Percentiles rank a stretch among this genome's conserved stretches.
phyloP scores from a whole-genome alignment of 768 basidiomycete species.

The Galerina sulciceps region DNA sequence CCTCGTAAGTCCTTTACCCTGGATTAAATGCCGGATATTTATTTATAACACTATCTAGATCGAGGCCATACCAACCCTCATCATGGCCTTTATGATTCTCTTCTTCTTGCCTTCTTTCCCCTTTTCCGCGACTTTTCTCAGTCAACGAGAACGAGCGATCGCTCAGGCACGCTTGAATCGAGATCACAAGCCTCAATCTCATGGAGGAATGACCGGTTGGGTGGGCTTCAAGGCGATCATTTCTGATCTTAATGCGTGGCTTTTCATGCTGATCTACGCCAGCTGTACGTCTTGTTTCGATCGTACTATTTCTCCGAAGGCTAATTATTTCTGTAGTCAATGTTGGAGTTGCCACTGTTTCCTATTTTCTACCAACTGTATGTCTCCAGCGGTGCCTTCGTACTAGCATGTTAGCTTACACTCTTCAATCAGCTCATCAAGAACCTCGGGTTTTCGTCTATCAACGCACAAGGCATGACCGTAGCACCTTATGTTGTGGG shows the following conservation, averaged over 20 bases:
- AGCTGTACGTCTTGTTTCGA: slow-evolving; percentile 45
- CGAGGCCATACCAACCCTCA: slow-evolving; percentile 57
- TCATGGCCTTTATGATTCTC: slow-evolving; percentile 54
- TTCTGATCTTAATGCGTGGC: slow-evolving; percentile 53
- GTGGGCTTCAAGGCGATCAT: slow-evolving; percentile 57
- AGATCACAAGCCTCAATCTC: slow-evolving; percentile 60
- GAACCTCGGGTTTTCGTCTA: slow-evolving; percentile 57
- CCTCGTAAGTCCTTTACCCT: slow-evolving; percentile 36
- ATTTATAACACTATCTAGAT: slow-evolving; percentile 35
- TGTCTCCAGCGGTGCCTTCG: slow-evolving; percentile 6
- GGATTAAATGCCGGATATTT: not conserved
- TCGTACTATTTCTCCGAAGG: not conserved
- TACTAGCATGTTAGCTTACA: not conserved
- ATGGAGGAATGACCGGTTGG: slow-evolving; percentile 63
- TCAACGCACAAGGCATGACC: slow-evolving; percentile 61
- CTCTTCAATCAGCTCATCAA: slow-evolving; percentile 47
- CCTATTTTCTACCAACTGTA: slow-evolving; percentile 61
- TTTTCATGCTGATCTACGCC: slow-evolving; percentile 54
- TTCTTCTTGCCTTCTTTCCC: slow-evolving; percentile 60
- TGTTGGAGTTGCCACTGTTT: slow-evolving; percentile 58
- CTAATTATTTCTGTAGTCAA: slow-evolving; percentile 40
- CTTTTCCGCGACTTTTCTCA: slow-evolving; percentile 55
- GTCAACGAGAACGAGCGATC: slow-evolving; percentile 55
- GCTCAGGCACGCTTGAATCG: slow-evolving; percentile 59
- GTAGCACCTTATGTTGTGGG: slow-evolving; percentile 61